phyloP scores from a whole-genome alignment of 2,329 filamentous ascomycete genomes.

The Colletotrichum acutatum region DNA sequence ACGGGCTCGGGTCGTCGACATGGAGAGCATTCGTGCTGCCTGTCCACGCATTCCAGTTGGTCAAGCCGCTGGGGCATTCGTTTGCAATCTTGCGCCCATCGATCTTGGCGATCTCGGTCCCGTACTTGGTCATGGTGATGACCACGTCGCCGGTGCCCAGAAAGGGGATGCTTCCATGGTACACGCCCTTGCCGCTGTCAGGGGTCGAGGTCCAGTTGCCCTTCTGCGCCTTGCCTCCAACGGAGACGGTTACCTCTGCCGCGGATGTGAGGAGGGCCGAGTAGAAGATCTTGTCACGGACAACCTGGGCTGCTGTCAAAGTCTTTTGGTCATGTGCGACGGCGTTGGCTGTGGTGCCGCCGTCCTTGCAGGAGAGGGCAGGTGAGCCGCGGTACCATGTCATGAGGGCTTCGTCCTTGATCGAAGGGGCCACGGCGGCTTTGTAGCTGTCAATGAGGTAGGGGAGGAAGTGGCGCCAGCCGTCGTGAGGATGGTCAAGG shows the following conservation, averaged over 20 bases:
- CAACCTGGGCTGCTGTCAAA: constrained; percentile 34
- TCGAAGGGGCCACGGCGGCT: constrained; percentile 45
- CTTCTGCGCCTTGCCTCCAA: constrained; percentile 38
- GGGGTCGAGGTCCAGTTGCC: constrained; percentile 32
- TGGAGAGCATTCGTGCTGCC: constrained; percentile 23
- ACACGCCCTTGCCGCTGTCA: constrained; percentile 40
- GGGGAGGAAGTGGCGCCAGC: constrained; percentile 59
- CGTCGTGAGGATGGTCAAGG: constrained; percentile 59
- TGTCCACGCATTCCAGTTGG: constrained; percentile 37
- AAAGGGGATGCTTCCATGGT: constrained; percentile 43
- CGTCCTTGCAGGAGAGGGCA: constrained; percentile 40
- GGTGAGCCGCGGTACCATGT: constrained; percentile 48
- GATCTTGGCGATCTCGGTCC: constrained; percentile 27
- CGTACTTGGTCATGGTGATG: constrained; percentile 45
- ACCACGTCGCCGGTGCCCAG: constrained; percentile 44
- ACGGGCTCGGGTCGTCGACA: constrained; percentile 26
- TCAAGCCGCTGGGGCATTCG: constrained; percentile 21
- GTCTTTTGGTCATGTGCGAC: constrained; percentile 39
- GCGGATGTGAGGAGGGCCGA: constrained; percentile 39
- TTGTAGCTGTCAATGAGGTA: constrained; percentile 63
- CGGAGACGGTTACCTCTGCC: constrained; percentile 40
- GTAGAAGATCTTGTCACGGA: constrained; percentile 41
- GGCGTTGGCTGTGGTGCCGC: constrained; percentile 45
- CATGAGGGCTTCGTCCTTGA: constrained; percentile 42
- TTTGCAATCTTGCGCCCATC: constrained; percentile 21